Evolutionary conservation across 1,284 basidiomycete genomes (phyloP).

Genomic region (Cystobasidium pallidum): DNA sequence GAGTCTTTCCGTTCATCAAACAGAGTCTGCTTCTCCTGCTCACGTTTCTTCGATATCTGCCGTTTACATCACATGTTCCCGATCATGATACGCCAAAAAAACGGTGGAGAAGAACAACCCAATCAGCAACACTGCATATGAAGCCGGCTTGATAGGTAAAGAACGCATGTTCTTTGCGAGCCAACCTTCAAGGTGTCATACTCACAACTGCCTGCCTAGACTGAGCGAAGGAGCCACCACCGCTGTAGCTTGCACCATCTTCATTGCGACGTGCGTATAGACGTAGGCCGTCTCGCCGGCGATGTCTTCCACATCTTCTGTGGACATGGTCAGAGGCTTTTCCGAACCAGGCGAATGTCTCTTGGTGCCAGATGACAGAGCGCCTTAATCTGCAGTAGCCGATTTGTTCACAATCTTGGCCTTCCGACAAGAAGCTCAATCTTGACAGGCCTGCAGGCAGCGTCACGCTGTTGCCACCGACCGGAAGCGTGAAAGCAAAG

Average conservation of each 20-base stretch:
- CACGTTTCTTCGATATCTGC: conserved; percentile 37
- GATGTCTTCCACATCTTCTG: conserved; percentile 35
- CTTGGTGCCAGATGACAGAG: neutral
- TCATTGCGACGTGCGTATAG: conserved; percentile 40
- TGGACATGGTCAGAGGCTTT: neutral
- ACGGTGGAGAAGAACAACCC: neutral
- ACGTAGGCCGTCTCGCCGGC: conserved; percentile 24
- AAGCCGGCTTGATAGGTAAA: no score
- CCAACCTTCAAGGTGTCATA: no score
- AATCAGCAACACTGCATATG: conserved; percentile 28
- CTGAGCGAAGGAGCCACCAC: conserved; percentile 31
- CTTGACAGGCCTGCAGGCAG: neutral
- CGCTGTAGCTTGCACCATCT: conserved; percentile 41
- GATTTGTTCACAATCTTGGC: neutral
- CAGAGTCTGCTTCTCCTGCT: conserved; percentile 8
- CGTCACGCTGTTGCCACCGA: no score
- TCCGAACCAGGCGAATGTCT: neutral
- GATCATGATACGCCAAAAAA: conserved; percentile 14
- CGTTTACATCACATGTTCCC: neutral
- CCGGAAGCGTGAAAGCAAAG: no score
- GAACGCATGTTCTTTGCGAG: no score
- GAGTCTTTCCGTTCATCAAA: no score
- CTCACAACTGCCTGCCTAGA: conserved; percentile 29
- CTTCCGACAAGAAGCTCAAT: neutral
- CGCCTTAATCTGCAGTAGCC: neutral